phyloP scores from a whole-genome alignment of 2,329 filamentous ascomycete species.

The Neophaeococcomyces mojaviensis region DNA sequence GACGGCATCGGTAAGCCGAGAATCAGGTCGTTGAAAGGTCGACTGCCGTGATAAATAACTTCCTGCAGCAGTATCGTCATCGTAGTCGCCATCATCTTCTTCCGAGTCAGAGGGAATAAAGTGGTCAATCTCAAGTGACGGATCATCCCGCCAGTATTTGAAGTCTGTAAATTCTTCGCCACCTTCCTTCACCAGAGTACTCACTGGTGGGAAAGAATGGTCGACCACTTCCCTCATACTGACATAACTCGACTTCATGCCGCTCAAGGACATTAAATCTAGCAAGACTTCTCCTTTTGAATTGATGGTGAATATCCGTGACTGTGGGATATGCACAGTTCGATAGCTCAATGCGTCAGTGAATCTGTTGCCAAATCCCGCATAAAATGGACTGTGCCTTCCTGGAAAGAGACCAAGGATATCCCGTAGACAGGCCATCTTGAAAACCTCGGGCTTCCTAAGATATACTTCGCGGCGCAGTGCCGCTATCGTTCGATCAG shows the following conservation, averaged over 20 bases:
- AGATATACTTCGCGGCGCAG: slow-evolving; percentile 87
- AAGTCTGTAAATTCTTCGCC: slow-evolving; percentile 97
- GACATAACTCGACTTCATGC: slow-evolving; percentile 92
- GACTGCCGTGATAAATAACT: slow-evolving; percentile 49
- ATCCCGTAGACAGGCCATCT: slow-evolving; percentile 95
- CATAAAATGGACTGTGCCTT: slow-evolving; percentile 80
- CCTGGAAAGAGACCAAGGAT: slow-evolving; percentile 80
- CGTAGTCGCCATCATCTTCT: slow-evolving; percentile 44
- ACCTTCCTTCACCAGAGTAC: slow-evolving; percentile 75
- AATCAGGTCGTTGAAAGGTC: neutral
- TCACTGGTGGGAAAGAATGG: slow-evolving; percentile 93
- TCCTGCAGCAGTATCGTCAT: slow-evolving; percentile 44
- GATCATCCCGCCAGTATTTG: slow-evolving; percentile 84
- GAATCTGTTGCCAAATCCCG: slow-evolving; percentile 90
- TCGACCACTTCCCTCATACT: slow-evolving; percentile 96
- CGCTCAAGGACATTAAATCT: slow-evolving; percentile 82
- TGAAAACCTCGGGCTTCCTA: slow-evolving; percentile 95
- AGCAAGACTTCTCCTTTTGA: slow-evolving; percentile 92
- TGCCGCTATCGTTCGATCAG: slow-evolving; percentile 90
- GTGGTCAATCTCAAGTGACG: slow-evolving; percentile 68
- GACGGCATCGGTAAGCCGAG: slow-evolving; percentile 24
- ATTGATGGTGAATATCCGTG: slow-evolving; percentile 97
- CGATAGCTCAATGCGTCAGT: slow-evolving; percentile 95
- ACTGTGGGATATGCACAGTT: slow-evolving; percentile 88
- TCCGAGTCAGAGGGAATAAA: slow-evolving; percentile 76